phyloP scores from a whole-genome alignment of 2,329 filamentous ascomycete genomes.

The Colletotrichum falcatum region DNA sequence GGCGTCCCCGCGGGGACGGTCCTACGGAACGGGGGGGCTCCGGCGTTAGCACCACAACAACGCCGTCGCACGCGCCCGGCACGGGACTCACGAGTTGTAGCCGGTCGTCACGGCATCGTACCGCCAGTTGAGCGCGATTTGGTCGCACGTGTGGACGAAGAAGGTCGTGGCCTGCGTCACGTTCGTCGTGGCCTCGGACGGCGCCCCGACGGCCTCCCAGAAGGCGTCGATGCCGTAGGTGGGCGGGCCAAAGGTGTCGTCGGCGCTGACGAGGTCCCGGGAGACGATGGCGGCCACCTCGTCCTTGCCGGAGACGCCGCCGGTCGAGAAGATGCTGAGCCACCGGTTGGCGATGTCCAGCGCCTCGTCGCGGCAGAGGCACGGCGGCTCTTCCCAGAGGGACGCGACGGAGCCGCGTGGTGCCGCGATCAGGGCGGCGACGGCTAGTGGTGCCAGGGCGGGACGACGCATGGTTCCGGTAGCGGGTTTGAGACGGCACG shows the following conservation, averaged over 20 bases:
- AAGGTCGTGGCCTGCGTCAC: conserved; percentile 18
- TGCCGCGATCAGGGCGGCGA: neutral
- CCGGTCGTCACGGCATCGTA: conserved; percentile 16
- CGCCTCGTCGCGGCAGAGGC: conserved; percentile 33
- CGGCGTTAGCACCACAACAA: conserved; percentile 49
- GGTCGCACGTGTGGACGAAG: conserved; percentile 25
- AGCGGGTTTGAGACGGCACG: neutral
- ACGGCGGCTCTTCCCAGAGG: neutral
- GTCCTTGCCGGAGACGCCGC: conserved; percentile 13
- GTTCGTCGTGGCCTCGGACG: conserved; percentile 7
- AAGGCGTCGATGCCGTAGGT: conserved; percentile 14
- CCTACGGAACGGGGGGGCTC: neutral
- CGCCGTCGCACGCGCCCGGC: accelerated
- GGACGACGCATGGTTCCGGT: neutral
- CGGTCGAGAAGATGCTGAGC: conserved; percentile 28
- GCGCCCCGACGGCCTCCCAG: conserved; percentile 5
- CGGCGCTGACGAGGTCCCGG: conserved; percentile 19
- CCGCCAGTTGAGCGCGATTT: conserved; percentile 32
- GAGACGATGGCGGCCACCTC: conserved; percentile 27
- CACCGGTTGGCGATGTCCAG: conserved; percentile 23
- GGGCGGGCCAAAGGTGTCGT: conserved; percentile 22
- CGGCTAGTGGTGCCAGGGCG: neutral
- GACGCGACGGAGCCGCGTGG: neutral
- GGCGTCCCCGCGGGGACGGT: conserved; percentile 8
- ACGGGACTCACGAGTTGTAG: conserved; percentile 11